Evolutionary conservation across 2,329 filamentous ascomycete genomes (phyloP).

Genomic region (Sphaceloma murrayae): DNA sequence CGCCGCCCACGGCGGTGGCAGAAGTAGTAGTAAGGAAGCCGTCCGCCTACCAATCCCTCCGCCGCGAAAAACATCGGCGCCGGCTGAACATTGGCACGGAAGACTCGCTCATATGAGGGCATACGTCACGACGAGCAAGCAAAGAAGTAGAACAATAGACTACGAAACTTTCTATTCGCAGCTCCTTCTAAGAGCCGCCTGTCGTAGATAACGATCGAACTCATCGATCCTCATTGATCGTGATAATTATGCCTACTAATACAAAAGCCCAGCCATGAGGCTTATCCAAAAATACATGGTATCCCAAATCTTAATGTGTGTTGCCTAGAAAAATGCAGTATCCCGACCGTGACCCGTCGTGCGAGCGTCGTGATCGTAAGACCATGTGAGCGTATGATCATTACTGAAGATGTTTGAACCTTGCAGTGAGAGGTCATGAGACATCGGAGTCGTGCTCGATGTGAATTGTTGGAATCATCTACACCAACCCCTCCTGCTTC

Average conservation of each 20-base stretch:
- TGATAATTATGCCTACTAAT: slow-evolving; percentile 6
- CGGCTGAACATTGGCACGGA: too few relatives aligned
- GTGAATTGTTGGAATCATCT: slow-evolving; percentile 9
- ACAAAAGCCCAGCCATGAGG: slow-evolving; percentile 1
- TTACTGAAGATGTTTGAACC: too few relatives aligned
- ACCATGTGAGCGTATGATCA: background rate
- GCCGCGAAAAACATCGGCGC: too few relatives aligned
- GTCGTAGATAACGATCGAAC: slow-evolving; percentile 12
- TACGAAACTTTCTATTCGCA: too few relatives aligned
- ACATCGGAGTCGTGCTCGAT: too few relatives aligned
- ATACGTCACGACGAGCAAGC: background rate
- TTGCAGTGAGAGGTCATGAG: too few relatives aligned
- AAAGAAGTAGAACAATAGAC: too few relatives aligned
- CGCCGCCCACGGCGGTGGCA: too few relatives aligned
- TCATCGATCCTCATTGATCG: slow-evolving; percentile 13
- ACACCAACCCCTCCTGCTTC: slow-evolving; percentile 25
- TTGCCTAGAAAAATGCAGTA: too few relatives aligned
- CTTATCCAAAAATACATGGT: background rate
- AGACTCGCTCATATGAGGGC: too few relatives aligned
- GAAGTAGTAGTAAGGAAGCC: too few relatives aligned
- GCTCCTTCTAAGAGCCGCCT: slow-evolving; percentile 13
- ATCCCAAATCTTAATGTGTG: background rate
- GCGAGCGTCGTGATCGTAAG: background rate
- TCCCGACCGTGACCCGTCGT: background rate
- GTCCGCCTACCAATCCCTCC: too few relatives aligned